phyloP scores from a whole-genome alignment of 2,329 filamentous ascomycete species.

The Claviceps citrina region DNA sequence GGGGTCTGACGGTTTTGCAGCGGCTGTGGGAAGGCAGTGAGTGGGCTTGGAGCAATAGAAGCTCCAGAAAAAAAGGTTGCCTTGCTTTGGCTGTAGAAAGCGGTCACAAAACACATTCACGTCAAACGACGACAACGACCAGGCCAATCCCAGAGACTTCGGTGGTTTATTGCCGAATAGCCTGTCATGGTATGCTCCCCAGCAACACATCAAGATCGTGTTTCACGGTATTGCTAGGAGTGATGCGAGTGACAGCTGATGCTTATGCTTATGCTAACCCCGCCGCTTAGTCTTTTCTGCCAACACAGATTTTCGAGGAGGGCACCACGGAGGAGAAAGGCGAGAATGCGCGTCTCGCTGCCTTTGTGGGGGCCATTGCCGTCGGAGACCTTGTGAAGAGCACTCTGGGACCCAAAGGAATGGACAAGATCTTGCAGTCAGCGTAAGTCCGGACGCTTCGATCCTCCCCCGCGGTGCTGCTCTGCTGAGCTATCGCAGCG shows the following conservation, averaged over 20 bases:
- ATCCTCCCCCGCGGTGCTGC: neutral
- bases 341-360: constrained; percentile 96
- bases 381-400: constrained; percentile 96
- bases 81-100: constrained; percentile 11
- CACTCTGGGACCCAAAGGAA: constrained; percentile 91
- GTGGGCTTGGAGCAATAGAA: constrained; percentile 3
- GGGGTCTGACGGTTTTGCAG: constrained; percentile 5
- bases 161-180: constrained; percentile 1
- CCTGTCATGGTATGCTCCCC: constrained; percentile 1
- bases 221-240: neutral
- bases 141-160: constrained; percentile 1
- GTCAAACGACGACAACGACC: constrained; percentile 6
- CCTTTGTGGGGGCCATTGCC: constrained; percentile 94
- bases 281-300: constrained; percentile 48
- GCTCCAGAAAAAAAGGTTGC: constrained; percentile 13
- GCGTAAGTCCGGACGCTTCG: constrained; percentile 47
- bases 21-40: neutral
- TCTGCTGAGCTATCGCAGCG: constrained; percentile 4
- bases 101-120: constrained; percentile 2
- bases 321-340: constrained; percentile 96
- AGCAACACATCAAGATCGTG: neutral
- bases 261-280: constrained; percentile 9
- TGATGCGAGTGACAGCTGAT: neutral
- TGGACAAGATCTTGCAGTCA: constrained; percentile 97
- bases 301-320: constrained; percentile 95